Conservation (phyloP, 2,329 filamentous ascomycete genomes). For the Claviceps digitariae region DNA sequence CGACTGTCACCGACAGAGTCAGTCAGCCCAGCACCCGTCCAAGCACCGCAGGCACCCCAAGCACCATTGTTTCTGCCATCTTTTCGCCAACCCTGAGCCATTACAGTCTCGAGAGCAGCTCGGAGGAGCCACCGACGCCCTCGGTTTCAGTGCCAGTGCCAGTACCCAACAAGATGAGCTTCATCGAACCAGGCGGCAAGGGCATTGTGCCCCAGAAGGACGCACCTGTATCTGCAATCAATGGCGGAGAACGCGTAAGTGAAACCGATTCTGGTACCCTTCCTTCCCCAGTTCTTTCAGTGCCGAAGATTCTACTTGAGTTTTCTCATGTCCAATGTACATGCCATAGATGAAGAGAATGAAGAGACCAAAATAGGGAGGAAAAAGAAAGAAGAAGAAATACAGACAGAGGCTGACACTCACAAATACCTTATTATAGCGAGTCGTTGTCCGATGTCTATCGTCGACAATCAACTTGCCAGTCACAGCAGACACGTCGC, state of each 20-base stretch:
- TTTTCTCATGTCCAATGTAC: too few relatives aligned
- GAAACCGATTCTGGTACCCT: background rate
- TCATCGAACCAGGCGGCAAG: conserved; percentile 31
- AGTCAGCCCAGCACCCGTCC: conserved; percentile 20
- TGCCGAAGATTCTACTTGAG: too few relatives aligned
- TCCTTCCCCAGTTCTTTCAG: background rate
- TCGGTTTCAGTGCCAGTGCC: conserved; percentile 1
- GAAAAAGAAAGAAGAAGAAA: too few relatives aligned
- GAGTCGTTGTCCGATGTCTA: conserved; percentile 59
- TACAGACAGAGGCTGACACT: background rate
- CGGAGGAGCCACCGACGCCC: conserved; percentile 18
- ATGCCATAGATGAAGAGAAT: too few relatives aligned
- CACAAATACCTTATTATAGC: conserved; percentile 30
- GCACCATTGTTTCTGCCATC: conserved; percentile 19
- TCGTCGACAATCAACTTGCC: conserved; percentile 57
- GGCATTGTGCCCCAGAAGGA: conserved; percentile 45
- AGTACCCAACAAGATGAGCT: conserved; percentile 17
- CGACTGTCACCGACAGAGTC: conserved; percentile 16
- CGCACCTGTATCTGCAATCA: conserved; percentile 68
- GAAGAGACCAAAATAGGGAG: too few relatives aligned
- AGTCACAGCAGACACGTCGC: conserved; percentile 60
- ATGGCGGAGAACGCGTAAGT: conserved; percentile 62
- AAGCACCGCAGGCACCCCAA: conserved; percentile 17
- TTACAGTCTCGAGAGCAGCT: conserved; percentile 19
- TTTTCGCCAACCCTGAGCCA: conserved; percentile 24